Base-by-base conservation (phyloP, 306 rosid genomes). In the Ammopiptanthus mongolicus region DNA sequence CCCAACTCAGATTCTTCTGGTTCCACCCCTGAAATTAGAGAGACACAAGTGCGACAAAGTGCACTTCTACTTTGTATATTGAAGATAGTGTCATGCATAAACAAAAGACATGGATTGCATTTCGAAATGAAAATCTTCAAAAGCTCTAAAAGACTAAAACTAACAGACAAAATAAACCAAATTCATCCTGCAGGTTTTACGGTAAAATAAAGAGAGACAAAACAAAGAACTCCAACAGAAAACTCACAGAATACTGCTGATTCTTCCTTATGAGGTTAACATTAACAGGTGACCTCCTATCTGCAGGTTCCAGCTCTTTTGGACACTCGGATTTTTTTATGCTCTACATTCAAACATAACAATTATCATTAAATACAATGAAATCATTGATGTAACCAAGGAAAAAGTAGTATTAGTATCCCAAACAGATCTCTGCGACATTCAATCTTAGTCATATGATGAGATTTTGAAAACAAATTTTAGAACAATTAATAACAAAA, bases 281-380 rank as follows among this genome's bases (percentile, higher is more conserved):
- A 81, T 91, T 85, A 25, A 91, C 92, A 28, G 89, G 68, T 44
- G 91, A 73, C 86, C 81, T 81, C 80, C 88, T 84, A 73, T 84
- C 88, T 33, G 80, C 91, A 56, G 95, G 97, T 81, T 91, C 97
- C 11, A 91, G 84, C 85, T 91, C 97, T 80, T 76, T 84, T 28
- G 97, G 97, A 73, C 95, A 89, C 79, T 87, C 89, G 1, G 97
- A 91, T 48, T 80, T 91, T 71, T 80, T 83, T 70, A 91, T 87
- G 73, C 95, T 91, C 97, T 91, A 89, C 76, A 48, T 66, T 50
- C 22, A 55, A 73, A 82, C 51, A 76, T 25, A 21, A 69, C 72
- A 69, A 22, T 19, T 15, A 17, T 33, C 66, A 57, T 14, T 22
- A 46, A 76, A 76, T 47, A 67, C 25, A 10, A 31, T 25, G 41